A percentile compares a stretch with the other conserved stretches of the same genome.
Conservation (phyloP, 2,329 filamentous ascomycete genomes). For the Thielaviopsis punctulata region DNA sequence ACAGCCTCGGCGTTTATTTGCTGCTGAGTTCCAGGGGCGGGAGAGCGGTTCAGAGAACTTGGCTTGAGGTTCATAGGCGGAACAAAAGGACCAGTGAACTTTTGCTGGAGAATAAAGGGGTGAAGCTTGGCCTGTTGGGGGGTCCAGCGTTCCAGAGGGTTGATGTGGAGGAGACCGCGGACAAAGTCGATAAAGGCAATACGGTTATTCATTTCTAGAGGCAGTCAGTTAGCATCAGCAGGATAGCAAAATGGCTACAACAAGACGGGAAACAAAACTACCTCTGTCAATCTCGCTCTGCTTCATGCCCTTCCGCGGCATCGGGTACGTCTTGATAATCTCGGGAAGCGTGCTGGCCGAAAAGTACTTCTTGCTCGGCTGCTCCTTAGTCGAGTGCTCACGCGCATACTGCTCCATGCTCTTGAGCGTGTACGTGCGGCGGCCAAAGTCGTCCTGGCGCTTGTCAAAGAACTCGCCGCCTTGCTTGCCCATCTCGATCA, state of each 20-base stretch:
- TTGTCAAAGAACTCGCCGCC: conserved; percentile 92
- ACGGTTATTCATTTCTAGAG: conserved; percentile 89
- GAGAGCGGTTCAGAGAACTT: conserved; percentile 67
- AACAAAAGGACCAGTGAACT: conserved; percentile 89
- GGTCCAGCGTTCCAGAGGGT: conserved; percentile 91
- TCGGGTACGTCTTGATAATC: conserved; percentile 93
- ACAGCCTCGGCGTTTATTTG: conserved; percentile 89
- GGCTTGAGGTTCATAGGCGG: conserved; percentile 94
- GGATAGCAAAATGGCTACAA: not conserved
- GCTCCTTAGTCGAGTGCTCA: conserved; percentile 91
- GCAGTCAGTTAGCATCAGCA: not conserved
- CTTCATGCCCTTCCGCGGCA: conserved; percentile 99
- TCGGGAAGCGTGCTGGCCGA: conserved; percentile 84
- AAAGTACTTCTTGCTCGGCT: conserved; percentile 99
- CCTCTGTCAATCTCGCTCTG: conserved; percentile 89
- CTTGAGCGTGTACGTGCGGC: conserved; percentile 81
- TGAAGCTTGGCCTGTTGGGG: conserved; percentile 94
- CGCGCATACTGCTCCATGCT: conserved; percentile 95
- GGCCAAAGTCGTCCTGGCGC: conserved; percentile 73
- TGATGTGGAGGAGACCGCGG: conserved; percentile 79
- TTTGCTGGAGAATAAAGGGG: conserved; percentile 96
- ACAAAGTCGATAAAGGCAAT: conserved; percentile 98
- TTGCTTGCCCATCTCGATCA: conserved; percentile 98
- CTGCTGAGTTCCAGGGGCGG: conserved; percentile 83
- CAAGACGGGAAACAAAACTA: conserved; percentile 22